Base-by-base conservation (phyloP, 805 yeast genomes). In the Saccharomycopsis synnaedendra region DNA sequence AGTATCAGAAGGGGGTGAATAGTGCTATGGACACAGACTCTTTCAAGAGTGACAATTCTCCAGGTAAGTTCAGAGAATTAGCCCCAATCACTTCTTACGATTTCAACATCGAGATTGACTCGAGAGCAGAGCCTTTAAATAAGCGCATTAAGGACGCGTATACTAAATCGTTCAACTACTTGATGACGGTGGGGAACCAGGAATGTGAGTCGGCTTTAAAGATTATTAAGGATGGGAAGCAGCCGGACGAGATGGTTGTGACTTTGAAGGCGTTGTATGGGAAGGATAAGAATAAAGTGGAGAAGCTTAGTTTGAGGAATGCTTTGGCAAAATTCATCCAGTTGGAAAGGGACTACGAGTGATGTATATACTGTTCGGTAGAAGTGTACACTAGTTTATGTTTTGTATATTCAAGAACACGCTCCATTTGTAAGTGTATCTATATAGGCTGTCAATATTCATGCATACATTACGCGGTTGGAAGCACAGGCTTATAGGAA, bases 101-200 rank as follows among this genome's bases (percentile, higher is more conserved):
- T 50, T 88, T 84, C 60, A 74, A 75, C 56, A 85, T 85, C 31
- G 96, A 89, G 57, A 65, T 88, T 1, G 95, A 86, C 58, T 64
- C 66, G 4, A 75, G 95, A 56, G 71, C 71, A 5, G 95, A 84
- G 55, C 82, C 97, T 1, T 76, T 90, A 32, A 89, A 94, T 0
- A 74, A 71, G 45, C 73, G 96, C 57, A 80, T 88, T 45, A 83
- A 84, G 57, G 93, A 86, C 47, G 93, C 95, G 2, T 69, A 82
- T 9, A 60, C 63, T 47, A 79, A 79, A 56, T 87, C 90, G 1
- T 88, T 84, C 60, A 81, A 83, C 5, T 93, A 76, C 58, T 74
- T 90, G 42, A 67, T 87, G n/a, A 75, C 89, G 64, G 73, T 93
- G 39, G 98, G 98, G 31, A 96, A 88, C 55, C 76, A 77, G 54